Base-by-base conservation (phyloP, 1,139 yeast genomes). In the Protomyces arabidopsidicola region DNA sequence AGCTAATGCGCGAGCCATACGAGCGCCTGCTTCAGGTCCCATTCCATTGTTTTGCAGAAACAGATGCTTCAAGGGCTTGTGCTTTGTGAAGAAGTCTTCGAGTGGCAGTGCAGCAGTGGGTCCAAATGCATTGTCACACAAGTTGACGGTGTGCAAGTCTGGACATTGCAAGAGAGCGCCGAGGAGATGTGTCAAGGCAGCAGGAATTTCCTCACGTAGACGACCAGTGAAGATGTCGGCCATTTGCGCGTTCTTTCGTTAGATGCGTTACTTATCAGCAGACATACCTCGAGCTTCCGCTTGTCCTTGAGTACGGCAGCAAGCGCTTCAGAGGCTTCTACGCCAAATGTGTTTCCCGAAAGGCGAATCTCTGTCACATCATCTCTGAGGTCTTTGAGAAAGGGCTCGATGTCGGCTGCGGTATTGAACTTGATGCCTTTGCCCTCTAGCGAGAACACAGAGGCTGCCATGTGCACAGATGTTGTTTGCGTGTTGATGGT, bases 21-120 rank as follows among this genome's bases (percentile, higher is more conserved):
- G 83, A 63, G 95, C 87, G 70, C 98, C 98, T 0, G 98, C 96
- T 75, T 87, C 88, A 36, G 98, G 98, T 24, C 98, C 98, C 84
- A 93, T 86, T 64, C 98, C 98, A 74, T 95, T 93, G 76, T 93
- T 93, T 56, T 97, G 87, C 68, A 95, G 79, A 68, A 89, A 85
- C 74, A 95, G 82, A 73, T 93, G 97, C 75, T 88, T 87, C 66
- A 93, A 77, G 31, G 96, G 85, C 18, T 84, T 81, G 55, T 95
- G 96, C 70, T 85, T 81, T 16, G 88, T 78, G 68, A 95, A 79
- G 71, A 87, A 91, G 45, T 78, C 80, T 72, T 91, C 97, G 67
- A 93, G 82, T 14, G 95, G 95, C 67, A 87, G 96, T 67, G 93
- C 90, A 38, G 98, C 88, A 74, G 95, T 96, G 73, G 93, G 86